Conservation (phyloP, 495 filamentous ascomycete genomes). For the Penicillium robsamsonii region DNA sequence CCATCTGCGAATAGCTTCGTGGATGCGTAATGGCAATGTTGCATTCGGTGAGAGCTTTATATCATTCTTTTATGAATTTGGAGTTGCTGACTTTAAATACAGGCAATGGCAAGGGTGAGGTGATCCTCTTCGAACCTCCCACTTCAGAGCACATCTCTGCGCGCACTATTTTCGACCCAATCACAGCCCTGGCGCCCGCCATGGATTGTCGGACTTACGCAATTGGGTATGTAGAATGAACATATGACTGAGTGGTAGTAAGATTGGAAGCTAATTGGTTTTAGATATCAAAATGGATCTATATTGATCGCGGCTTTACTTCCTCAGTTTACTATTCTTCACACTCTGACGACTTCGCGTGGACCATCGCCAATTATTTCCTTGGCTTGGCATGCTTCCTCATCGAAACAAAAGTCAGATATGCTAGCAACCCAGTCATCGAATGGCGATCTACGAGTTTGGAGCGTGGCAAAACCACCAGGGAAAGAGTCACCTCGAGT, state of each 20-base stretch:
- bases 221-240: constrained; percentile 65
- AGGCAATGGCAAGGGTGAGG: constrained; percentile 89
- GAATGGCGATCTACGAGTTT: constrained; percentile 91
- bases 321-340: constrained; percentile 90
- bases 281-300: constrained; percentile 90
- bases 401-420: constrained; percentile 93
- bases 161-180: constrained; percentile 88
- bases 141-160: constrained; percentile 92
- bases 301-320: constrained; percentile 86
- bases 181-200: constrained; percentile 85
- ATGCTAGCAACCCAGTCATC: constrained; percentile 93
- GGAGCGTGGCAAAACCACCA: constrained; percentile 90
- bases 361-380: constrained; percentile 84
- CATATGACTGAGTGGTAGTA: background rate
- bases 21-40: constrained; percentile 98
- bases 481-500: constrained; percentile 74
- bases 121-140: constrained; percentile 90
- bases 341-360: constrained; percentile 80
- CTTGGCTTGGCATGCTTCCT: constrained; percentile 97
- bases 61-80: background rate
- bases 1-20: constrained; percentile 76
- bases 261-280: background rate
- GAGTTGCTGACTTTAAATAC: constrained; percentile 10
- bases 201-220: constrained; percentile 96
- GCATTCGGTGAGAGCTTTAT: constrained; percentile 71